phyloP scores from a whole-genome alignment of 2,329 filamentous ascomycete species.

The Alternaria viburni region DNA sequence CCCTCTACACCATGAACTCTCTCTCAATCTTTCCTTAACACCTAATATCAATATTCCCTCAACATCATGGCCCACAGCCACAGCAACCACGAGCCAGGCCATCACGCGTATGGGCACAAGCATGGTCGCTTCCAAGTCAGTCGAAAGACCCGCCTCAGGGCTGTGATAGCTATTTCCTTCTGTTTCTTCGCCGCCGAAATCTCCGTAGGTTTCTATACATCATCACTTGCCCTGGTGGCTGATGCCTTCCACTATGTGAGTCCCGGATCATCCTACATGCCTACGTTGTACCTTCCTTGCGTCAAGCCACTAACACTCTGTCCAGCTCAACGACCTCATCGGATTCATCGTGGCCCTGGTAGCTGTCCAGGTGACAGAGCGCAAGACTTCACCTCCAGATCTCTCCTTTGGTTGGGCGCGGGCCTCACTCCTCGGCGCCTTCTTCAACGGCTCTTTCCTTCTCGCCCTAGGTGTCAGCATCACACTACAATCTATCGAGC shows the following conservation, averaged over 20 bases:
- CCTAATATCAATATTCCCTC: background rate
- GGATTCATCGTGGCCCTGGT: slow-evolving; percentile 71
- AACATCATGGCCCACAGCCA: slow-evolving; percentile 24
- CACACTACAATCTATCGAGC: slow-evolving; percentile 73
- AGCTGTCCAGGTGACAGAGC: slow-evolving; percentile 65
- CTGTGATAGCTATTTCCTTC: slow-evolving; percentile 55
- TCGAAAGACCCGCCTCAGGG: slow-evolving; percentile 42
- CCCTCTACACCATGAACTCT: background rate
- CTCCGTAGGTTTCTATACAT: slow-evolving; percentile 71
- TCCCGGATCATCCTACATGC: slow-evolving; percentile 2
- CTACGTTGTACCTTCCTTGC: too few species aligned
- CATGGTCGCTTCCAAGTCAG: slow-evolving; percentile 29
- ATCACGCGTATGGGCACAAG: slow-evolving; percentile 13
- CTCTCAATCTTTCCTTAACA: background rate
- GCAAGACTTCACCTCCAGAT: slow-evolving; percentile 61
- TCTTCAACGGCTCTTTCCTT: slow-evolving; percentile 81
- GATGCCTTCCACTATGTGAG: slow-evolving; percentile 80
- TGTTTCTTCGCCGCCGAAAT: slow-evolving; percentile 57
- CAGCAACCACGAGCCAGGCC: slow-evolving; percentile 1
- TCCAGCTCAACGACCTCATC: slow-evolving; percentile 72
- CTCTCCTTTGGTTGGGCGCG: slow-evolving; percentile 80
- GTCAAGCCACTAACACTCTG: background rate
- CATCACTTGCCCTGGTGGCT: slow-evolving; percentile 73
- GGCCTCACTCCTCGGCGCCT: slow-evolving; percentile 74
- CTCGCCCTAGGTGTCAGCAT: slow-evolving; percentile 75